Conservation (phyloP, 2,329 filamentous ascomycete species). For the Colletotrichum sansevieriae region DNA sequence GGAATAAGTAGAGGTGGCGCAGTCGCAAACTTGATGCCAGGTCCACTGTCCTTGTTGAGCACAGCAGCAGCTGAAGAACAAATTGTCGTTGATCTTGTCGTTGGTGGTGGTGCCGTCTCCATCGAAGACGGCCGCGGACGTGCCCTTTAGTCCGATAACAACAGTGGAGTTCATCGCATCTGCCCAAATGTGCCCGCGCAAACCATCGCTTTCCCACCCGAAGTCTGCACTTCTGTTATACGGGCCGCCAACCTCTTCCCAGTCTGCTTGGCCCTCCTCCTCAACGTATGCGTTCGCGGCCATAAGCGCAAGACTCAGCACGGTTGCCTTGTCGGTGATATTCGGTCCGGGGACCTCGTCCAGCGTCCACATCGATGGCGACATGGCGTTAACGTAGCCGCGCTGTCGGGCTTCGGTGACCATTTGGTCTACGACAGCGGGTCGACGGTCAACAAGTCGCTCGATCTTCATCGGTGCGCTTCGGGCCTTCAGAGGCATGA, state of each 20-base stretch:
- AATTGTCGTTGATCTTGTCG: constrained; percentile 97
- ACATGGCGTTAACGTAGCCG: constrained; percentile 76
- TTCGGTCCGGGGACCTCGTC: constrained; percentile 86
- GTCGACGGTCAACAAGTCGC: constrained; percentile 82
- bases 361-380: constrained; percentile 82
- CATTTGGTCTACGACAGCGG: constrained; percentile 82
- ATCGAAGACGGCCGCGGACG: constrained; percentile 90
- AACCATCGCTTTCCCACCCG: constrained; percentile 90
- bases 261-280: constrained; percentile 78
- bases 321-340: constrained; percentile 85
- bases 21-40: constrained; percentile 94
- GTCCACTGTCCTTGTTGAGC: constrained; percentile 91
- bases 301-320: constrained; percentile 89
- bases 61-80: constrained; percentile 98
- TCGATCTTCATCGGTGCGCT: constrained; percentile 80
- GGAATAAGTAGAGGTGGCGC: constrained; percentile 85
- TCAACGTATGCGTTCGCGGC: constrained; percentile 90
- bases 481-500: constrained; percentile 69
- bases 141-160: constrained; percentile 93
- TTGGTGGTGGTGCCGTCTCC: constrained; percentile 97
- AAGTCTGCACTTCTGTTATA: constrained; percentile 93
- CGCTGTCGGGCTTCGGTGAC: constrained; percentile 78
- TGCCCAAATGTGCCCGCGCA: constrained; percentile 92
- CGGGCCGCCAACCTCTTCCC: constrained; percentile 82
- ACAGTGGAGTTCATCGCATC: constrained; percentile 88